Evolutionary conservation across 2,329 filamentous ascomycete genomes (phyloP), one percentile per base, ranked within the genome.

Genomic region (Fonsecaea pugnacius): DNA sequence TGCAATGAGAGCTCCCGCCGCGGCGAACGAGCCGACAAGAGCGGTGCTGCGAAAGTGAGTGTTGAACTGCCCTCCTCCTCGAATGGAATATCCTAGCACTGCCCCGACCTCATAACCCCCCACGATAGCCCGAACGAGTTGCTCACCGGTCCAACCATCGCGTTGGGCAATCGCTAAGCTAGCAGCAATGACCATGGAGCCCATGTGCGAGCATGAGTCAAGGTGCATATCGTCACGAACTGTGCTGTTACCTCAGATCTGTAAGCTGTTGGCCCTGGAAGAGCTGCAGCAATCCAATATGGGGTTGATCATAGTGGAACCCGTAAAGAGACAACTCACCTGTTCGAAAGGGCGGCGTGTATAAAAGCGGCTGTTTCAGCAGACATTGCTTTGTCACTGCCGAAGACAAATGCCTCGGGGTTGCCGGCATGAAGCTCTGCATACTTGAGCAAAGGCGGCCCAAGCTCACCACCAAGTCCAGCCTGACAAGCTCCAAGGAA

Each of bases 221-320:
- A 62, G 24, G 36, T 62, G 59, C 59, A 62, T 62, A 24, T 62
- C 59, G 27, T 62, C 59, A n/a, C 58, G 40, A 32, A 36, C 46
- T 7, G 30, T 30, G 33, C 58, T 46, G 14, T 40, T 60, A 2
- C 16, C n/a, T 2, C 24, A 33, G 4, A 18, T 33, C 16, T 14
- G 52, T 55, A 2, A 38, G 52, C 8, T 6, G 12, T 5, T 35
- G 36, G 3, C 14, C n/a, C 36, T 16, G 12, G 14, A 40, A 2
- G 2, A 14, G 12, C 36, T 16, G 4, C 14, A 12, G 14, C 14
- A 16, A 40, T 16, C 36, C 10, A 2, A 40, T 16, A 14, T 40
- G 36, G 33, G 36, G 12, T 16, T 40, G 12, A 40, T 40, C 4
- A 16, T 2, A 16, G 36, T n/a, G 36, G 12, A 35, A 36, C 4